Evolutionary conservation across 768 basidiomycete genomes (phyloP).

Genomic region (Termitomyces sp.): DNA sequence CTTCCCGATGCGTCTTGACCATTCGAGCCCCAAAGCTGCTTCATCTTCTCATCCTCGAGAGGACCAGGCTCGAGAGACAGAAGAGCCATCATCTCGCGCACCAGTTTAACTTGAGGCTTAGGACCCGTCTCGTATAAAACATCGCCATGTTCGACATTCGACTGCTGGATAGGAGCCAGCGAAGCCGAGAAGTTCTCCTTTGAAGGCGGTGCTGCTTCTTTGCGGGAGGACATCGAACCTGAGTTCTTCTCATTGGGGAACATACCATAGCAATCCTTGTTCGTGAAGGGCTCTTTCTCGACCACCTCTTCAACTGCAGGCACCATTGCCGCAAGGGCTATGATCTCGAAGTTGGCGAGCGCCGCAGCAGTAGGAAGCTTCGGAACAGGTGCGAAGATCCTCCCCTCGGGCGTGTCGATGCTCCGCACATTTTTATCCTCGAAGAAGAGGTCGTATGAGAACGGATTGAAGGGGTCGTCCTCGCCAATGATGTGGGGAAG

Average conservation of each 20-base stretch:
- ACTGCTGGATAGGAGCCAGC: too few relatives aligned
- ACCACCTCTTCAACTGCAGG: background rate
- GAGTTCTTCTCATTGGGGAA: too few relatives aligned
- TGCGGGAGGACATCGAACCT: background rate
- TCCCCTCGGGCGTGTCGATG: background rate
- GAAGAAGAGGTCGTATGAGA: background rate
- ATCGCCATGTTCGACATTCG: background rate
- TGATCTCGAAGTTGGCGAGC: background rate
- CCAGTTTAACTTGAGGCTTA: background rate
- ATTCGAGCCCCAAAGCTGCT: background rate
- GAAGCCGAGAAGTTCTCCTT: too few relatives aligned
- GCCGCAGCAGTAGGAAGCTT: background rate
- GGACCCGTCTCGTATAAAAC: background rate
- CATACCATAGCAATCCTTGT: too few relatives aligned
- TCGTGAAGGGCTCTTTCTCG: background rate
- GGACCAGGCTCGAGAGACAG: background rate
- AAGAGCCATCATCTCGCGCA: background rate
- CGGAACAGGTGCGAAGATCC: slow-evolving; percentile 6
- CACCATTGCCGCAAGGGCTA: background rate
- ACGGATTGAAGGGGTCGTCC: background rate
- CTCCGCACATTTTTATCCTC: background rate
- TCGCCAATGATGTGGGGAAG: background rate
- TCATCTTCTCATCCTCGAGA: background rate
- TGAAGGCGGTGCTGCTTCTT: background rate
- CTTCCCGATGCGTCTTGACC: background rate